A percentile compares a stretch with the other conserved stretches of the same genome.
Conservation (phyloP, 169 alveolate genomes). For the Haemoproteus tartakovskyi region DNA sequence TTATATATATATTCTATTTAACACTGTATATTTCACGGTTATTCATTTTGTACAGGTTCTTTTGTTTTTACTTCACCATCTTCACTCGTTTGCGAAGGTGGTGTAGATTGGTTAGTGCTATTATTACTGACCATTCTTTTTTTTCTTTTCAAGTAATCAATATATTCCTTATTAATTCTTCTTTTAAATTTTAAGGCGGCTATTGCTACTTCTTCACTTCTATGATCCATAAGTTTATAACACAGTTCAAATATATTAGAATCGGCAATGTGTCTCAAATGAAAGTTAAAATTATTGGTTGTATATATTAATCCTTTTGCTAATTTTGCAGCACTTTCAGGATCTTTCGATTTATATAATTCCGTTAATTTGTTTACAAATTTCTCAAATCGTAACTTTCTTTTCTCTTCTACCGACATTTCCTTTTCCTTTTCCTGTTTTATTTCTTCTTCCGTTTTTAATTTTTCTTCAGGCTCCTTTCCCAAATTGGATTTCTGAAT, state of each 20-base stretch:
- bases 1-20: no score
- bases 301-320: constrained; percentile 24
- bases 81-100: no score
- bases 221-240: constrained; percentile 53
- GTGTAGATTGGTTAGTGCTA: no score
- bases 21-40: no score
- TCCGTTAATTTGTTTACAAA: constrained; percentile 37
- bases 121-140: no score
- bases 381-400: constrained; percentile 22
- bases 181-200: constrained; percentile 61
- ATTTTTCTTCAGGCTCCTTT: background rate
- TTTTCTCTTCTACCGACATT: constrained; percentile 30
- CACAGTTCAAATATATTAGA: constrained; percentile 50
- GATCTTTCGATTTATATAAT: constrained; percentile 48
- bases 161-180: constrained; percentile 28
- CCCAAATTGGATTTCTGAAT: constrained; percentile 4
- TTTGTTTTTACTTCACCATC: no score
- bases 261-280: constrained; percentile 14
- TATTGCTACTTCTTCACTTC: constrained; percentile 50
- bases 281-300: constrained; percentile 41
- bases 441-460: background rate
- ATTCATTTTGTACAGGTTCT: no score
- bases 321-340: constrained; percentile 22
- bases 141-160: constrained; percentile 28
- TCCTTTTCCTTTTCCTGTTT: background rate